These are phyloP conservation scores for Hypoxylon fuscum DNA, from an alignment of 495 filamentous ascomycete species.

Conservation along the genomic window DNA sequence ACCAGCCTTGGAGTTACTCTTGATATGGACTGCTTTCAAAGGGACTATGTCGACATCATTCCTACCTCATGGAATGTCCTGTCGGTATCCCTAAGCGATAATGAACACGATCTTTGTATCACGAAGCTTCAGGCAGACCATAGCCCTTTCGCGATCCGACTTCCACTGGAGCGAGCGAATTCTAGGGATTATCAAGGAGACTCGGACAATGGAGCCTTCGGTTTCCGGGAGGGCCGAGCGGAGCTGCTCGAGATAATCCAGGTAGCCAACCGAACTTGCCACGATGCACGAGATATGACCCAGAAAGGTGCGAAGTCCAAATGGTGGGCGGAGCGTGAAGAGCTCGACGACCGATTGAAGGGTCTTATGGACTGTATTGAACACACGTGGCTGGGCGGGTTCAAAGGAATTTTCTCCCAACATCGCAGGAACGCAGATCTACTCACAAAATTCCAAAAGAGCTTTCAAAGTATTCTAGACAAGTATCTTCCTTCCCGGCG, in stretches of 20 bases:
- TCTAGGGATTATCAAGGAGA: slow-evolving; percentile 64
- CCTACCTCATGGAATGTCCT: slow-evolving; percentile 84
- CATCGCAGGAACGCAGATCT: slow-evolving; percentile 66
- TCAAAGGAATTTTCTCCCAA: slow-evolving; percentile 87
- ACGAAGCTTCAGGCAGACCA: slow-evolving; percentile 77
- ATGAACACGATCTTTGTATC: slow-evolving; percentile 80
- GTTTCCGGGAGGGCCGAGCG: slow-evolving; percentile 76
- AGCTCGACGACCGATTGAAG: slow-evolving; percentile 77
- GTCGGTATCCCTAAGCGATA: slow-evolving; percentile 83
- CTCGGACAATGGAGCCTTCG: slow-evolving; percentile 80
- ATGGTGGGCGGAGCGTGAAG: slow-evolving; percentile 90
- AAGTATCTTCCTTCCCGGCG: slow-evolving; percentile 90
- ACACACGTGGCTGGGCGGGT: slow-evolving; percentile 93
- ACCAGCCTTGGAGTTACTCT: slow-evolving; percentile 50
- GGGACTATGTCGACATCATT: slow-evolving; percentile 81
- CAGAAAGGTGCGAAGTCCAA: slow-evolving; percentile 71
- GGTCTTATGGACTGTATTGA: slow-evolving; percentile 87
- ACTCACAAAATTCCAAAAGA: slow-evolving; percentile 75
- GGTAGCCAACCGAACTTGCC: slow-evolving; percentile 80
- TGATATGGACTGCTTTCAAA: slow-evolving; percentile 67
- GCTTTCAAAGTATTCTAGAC: slow-evolving; percentile 83
- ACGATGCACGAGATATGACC: slow-evolving; percentile 58
- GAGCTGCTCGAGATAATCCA: slow-evolving; percentile 86
- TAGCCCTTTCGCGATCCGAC: slow-evolving; percentile 81
- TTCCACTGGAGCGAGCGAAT: slow-evolving; percentile 83